phyloP scores from a whole-genome alignment of 2,329 filamentous ascomycete genomes.

The Conoideocrella luteorostrata region DNA sequence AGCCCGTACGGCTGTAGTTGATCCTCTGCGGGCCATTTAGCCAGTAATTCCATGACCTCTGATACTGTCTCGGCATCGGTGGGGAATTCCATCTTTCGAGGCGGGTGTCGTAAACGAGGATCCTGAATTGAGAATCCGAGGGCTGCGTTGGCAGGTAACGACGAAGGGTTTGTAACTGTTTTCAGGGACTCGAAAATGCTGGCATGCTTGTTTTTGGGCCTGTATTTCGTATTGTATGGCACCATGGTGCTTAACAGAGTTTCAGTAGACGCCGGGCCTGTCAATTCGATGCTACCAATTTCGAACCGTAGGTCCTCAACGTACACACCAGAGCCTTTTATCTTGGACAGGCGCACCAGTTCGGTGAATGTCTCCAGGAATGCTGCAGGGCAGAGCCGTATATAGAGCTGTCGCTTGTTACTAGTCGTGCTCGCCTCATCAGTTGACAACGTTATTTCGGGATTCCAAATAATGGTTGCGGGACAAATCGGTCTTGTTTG shows the following conservation, averaged over 20 bases:
- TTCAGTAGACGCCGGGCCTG: slow-evolving; percentile 70
- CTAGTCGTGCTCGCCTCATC: slow-evolving; percentile 18
- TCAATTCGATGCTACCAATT: slow-evolving; percentile 52
- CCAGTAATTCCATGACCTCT: slow-evolving; percentile 52
- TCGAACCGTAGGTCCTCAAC: slow-evolving; percentile 67
- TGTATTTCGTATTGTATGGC: slow-evolving; percentile 32
- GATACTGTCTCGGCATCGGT: slow-evolving; percentile 29
- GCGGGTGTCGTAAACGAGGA: slow-evolving; percentile 73
- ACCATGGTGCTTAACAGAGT: slow-evolving; percentile 63
- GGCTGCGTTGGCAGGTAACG: slow-evolving; percentile 62
- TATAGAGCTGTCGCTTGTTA: slow-evolving; percentile 44
- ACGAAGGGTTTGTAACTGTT: slow-evolving; percentile 60
- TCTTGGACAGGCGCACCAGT: slow-evolving; percentile 49
- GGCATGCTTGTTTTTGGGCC: slow-evolving; percentile 32
- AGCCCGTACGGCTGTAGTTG: slow-evolving; percentile 43
- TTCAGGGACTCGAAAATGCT: slow-evolving; percentile 44
- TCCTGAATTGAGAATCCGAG: slow-evolving; percentile 71
- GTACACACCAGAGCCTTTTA: slow-evolving; percentile 54
- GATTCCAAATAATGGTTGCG: slow-evolving; percentile 70
- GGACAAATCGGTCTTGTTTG: slow-evolving; percentile 59
- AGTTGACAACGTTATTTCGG: slow-evolving; percentile 25
- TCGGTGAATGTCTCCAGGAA: slow-evolving; percentile 65
- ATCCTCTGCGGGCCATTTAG: slow-evolving; percentile 61
- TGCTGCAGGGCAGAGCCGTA: slow-evolving; percentile 77
- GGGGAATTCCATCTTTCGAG: slow-evolving; percentile 44